Evolutionary conservation across 208 protist species (phyloP).

Genomic region (Acanthamoeba polyphaga): DNA sequence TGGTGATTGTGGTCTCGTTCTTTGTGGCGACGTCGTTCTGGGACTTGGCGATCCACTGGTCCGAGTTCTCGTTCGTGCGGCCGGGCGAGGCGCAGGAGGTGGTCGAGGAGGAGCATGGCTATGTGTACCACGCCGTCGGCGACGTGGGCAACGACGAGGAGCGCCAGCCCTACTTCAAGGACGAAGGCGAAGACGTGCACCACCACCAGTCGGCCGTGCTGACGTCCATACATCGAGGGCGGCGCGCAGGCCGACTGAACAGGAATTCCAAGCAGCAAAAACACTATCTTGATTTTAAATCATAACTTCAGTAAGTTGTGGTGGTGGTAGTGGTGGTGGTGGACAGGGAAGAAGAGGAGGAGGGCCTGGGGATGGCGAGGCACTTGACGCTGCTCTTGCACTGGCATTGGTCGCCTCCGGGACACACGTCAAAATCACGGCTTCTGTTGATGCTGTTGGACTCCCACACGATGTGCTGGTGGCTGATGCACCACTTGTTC

Average conservation of each 20-base stretch:
- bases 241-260: neutral
- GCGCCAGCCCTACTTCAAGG: neutral
- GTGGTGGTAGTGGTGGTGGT: no score
- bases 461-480: neutral
- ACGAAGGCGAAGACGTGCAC: neutral
- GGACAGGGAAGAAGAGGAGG: no score
- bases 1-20: constrained; percentile 62
- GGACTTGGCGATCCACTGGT: constrained; percentile 55
- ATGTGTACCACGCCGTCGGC: constrained; percentile 26
- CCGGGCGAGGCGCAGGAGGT: constrained; percentile 22
- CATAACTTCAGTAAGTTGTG: no score
- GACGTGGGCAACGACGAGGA: neutral
- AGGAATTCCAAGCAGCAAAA: no score
- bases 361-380: neutral
- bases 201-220: no score
- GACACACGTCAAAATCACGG: neutral
- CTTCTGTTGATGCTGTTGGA: neutral
- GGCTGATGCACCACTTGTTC: neutral
- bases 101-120: constrained; percentile 28
- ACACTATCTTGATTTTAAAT: no score
- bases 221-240: no score
- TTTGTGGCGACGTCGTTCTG: constrained; percentile 63
- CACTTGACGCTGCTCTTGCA: neutral
- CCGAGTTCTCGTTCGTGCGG: constrained; percentile 50
- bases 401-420: neutral